phyloP scores from a whole-genome alignment of 139 green algal genomes.

The Micromonas commoda region DNA sequence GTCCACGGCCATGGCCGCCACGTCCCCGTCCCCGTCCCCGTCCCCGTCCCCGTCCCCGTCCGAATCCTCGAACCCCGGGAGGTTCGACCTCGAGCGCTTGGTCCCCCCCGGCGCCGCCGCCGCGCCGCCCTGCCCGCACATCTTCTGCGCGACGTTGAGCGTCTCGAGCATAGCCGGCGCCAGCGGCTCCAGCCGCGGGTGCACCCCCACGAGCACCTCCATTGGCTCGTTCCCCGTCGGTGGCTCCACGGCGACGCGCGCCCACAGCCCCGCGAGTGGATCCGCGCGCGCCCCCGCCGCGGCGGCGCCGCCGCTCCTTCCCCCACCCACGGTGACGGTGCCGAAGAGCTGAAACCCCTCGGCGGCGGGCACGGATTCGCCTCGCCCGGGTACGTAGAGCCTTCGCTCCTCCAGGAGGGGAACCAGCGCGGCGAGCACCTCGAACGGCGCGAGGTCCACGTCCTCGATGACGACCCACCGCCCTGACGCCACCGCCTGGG shows the following conservation, averaged over 20 bases:
- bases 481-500: conserved; percentile 73
- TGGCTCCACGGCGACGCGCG: conserved; percentile 11
- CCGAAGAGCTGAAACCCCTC: conserved; percentile 19
- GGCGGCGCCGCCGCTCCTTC: too few species aligned
- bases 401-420: conserved; percentile 72
- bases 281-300: neutral
- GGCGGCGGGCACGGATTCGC: neutral
- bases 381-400: conserved; percentile 38
- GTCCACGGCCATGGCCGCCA: neutral
- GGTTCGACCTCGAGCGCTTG: neutral
- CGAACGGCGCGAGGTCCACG: conserved; percentile 79
- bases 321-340: neutral
- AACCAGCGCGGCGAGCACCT: conserved; percentile 80
- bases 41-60: neutral
- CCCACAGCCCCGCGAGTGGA: conserved; percentile 12
- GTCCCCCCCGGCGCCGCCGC: too few species aligned
- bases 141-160: neutral
- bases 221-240: conserved; percentile 6
- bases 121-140: conserved; percentile 9
- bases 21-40: neutral
- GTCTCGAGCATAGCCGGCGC: neutral
- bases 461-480: conserved; percentile 92
- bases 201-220: neutral
- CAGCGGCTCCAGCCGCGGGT: neutral
- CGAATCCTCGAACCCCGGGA: neutral